Base-by-base conservation (phyloP, 129 eudicot genomes). In the Artemisia argyi region DNA sequence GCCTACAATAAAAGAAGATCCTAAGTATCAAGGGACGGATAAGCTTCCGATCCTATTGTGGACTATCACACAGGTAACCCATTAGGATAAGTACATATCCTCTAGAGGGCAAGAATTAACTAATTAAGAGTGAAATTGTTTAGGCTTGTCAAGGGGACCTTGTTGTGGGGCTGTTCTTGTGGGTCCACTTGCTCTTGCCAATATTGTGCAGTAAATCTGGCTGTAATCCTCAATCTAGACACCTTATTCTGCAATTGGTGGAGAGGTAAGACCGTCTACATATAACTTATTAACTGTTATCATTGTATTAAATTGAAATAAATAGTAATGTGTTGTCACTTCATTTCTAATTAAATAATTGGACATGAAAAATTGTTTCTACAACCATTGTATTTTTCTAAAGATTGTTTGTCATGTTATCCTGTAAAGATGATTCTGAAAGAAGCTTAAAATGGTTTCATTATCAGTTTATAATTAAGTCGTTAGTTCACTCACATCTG, bases 81-180 rank as follows among this genome's bases (percentile, higher is more conserved):
- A 1, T 75, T 65, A 55, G 17, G 6, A 39, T 4, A 18, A 61
- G 3, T 73, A 50, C 46, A 39, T 59, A 61, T 73, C 64, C 11
- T 63, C 51, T 44, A 58, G 28, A 80, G 5, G 57, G 47, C 14
- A 66, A 17, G 17, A 35, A 66, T 64, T 7, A 56, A 54, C 8
- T 42, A 14, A 50, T 13, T 50, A 58, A 52, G 42, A 65, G 24
- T 50, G 52, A 16, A 28, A 44, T 58, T 63, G 16, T 59, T n/a
- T 64, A 86, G 88, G 85, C 82, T 57, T 77, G 71, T 65, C 87
- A 86, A 79, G 81, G 85, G 12, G 91, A 86, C 78, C 68, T 86
- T 75, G 76, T 74, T 60, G 87, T 83, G 42, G 91, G 91, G 44
- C 61, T 77, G 70, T 80, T 79, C 77, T 71, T 77, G 79, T 86